Base-by-base conservation (phyloP, 306 rosid genomes). In the Vigna radiata region DNA sequence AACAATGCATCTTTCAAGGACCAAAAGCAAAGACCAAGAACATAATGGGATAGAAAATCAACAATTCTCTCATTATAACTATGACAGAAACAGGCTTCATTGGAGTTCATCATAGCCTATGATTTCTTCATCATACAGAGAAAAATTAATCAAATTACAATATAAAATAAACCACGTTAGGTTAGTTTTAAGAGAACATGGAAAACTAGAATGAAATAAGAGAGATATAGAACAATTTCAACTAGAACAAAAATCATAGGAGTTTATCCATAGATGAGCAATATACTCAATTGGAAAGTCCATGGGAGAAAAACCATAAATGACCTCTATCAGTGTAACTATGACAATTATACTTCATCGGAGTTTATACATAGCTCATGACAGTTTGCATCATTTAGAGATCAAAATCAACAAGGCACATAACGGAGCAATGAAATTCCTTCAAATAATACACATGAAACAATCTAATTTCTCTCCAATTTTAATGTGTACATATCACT, bases 11-110 rank as follows among this genome's bases (percentile, higher is more conserved):
- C 97, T 90, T 94, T 88, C 70, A 95, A 85, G 73, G 97, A 92
- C 98, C 96, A 95, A 25, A 95, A 49, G 23, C 97, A 48, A 92
- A 95, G 18, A 86, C 92, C 65, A 95, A 87, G 88, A 95, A 95
- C 48, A 8, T 2, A 43, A 43, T 41, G 47, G 13, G 13, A 41
- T 7, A 46, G 18, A 74, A 8, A 54, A 67, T 74, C 49, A 74
- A 67, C 10, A 5, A 81, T 36, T 61, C 64, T 84, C 90, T 88
- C 96, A 85, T 90, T 84, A 89, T 83, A 90, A 90, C 93, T 90
- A 90, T 88, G 93, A 91, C 90, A 55, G 39, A 85, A 68, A 56
- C 17, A 62, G 53, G 82, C 93, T 47, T 83, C 86, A 85, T 80
- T 8, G 89, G 90, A 81, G 67, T 29, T 23, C 68, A 83, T 70